Evolutionary conservation across 495 filamentous ascomycete species (phyloP).

Genomic region (Tuber melanosporum): DNA sequence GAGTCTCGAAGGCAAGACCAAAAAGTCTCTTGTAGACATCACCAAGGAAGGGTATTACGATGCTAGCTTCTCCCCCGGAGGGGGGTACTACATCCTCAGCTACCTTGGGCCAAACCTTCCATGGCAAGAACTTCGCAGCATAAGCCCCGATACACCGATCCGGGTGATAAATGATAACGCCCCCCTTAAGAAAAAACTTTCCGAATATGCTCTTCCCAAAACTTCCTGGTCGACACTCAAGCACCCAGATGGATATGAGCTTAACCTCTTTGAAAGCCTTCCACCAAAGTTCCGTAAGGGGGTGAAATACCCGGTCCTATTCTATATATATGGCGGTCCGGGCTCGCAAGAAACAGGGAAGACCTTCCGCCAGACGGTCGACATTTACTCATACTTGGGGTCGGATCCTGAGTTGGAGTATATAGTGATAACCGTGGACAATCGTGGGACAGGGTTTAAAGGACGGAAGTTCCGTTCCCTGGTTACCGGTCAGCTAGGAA

Average conservation of each 20-base stretch:
- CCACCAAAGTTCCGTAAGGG: slow-evolving; percentile 49
- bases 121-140: slow-evolving; percentile 52
- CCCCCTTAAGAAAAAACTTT: slow-evolving; percentile 45
- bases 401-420: slow-evolving; percentile 55
- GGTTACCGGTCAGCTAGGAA: slow-evolving; percentile 49
- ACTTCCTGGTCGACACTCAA: slow-evolving; percentile 47
- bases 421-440: slow-evolving; percentile 53
- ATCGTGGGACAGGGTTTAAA: slow-evolving; percentile 52
- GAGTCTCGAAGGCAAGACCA: slow-evolving; percentile 46
- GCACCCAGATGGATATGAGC: slow-evolving; percentile 48
- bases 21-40: slow-evolving; percentile 49
- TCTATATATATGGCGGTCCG: slow-evolving; percentile 54
- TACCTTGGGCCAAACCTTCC: slow-evolving; percentile 54
- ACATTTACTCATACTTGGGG: slow-evolving; percentile 52
- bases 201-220: slow-evolving; percentile 50
- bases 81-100: slow-evolving; percentile 52
- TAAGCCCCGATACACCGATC: slow-evolving; percentile 47
- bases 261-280: slow-evolving; percentile 49
- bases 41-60: slow-evolving; percentile 48
- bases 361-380: slow-evolving; percentile 42
- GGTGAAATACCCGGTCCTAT: slow-evolving; percentile 54
- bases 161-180: slow-evolving; percentile 50
- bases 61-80: slow-evolving; percentile 51
- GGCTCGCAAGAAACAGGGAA: slow-evolving; percentile 50
- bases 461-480: slow-evolving; percentile 50